These are phyloP conservation scores for Carex kokanica DNA, from an alignment of 176 grass and related monocot genomes.

Conservation along the genomic window DNA sequence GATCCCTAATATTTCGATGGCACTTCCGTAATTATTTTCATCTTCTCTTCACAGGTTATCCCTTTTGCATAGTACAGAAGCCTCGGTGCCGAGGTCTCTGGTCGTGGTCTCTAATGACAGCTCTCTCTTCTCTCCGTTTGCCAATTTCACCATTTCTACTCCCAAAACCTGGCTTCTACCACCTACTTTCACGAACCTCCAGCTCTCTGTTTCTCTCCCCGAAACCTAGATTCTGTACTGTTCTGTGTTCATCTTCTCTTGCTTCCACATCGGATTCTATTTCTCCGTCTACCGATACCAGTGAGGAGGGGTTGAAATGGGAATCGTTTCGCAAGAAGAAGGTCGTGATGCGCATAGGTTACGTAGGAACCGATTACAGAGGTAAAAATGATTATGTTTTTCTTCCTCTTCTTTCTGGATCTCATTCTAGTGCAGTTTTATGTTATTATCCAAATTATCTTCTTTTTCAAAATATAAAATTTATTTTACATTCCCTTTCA, in stretches of 20 bases:
- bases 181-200: not conserved
- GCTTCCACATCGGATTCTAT: slow-evolving; percentile 16
- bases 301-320: slow-evolving; percentile 48
- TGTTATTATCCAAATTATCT: not conserved
- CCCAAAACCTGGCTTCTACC: not conserved
- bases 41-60: not conserved
- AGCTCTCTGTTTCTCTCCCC: not conserved
- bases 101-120: slow-evolving; percentile 27
- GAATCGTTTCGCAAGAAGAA: slow-evolving; percentile 83
- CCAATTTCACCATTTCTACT: slow-evolving; percentile 36
- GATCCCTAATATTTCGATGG: not conserved
- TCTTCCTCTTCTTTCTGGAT: not conserved
- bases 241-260: slow-evolving; percentile 26
- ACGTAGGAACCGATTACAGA: slow-evolving; percentile 80
- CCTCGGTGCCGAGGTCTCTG: not conserved
- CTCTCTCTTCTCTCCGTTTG: slow-evolving; percentile 47
- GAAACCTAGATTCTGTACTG: slow-evolving; percentile 29
- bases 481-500: not conserved
- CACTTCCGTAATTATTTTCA: not conserved
- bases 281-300: not conserved
- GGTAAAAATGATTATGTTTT: slow-evolving; percentile 33
- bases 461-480: not conserved
- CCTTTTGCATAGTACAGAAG: not conserved
- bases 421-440: not conserved
- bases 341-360: slow-evolving; percentile 75